Conservation (phyloP, 352 stramenopile genomes). For the Paralagenidium karlingii region DNA sequence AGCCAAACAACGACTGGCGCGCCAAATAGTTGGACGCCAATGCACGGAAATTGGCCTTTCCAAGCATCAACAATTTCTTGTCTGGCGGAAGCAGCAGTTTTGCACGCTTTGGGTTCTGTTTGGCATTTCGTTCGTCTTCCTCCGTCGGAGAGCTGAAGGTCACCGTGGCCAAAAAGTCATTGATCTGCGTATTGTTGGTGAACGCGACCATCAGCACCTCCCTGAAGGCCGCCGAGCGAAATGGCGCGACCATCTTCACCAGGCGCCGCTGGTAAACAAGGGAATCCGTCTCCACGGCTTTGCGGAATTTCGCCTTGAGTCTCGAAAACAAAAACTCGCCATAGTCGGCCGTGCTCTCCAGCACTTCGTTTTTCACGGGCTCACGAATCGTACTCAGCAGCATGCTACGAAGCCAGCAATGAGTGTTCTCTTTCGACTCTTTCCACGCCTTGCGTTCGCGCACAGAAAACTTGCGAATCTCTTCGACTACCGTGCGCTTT, state of each 20-base stretch:
- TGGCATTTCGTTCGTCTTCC: slow-evolving; percentile 19
- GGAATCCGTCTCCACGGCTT: slow-evolving; percentile 12
- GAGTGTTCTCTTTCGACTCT: slow-evolving; percentile 27
- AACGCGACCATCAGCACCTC: slow-evolving; percentile 22
- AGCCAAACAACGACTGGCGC: slow-evolving; percentile 22
- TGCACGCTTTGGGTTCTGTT: slow-evolving; percentile 11
- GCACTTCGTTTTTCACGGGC: slow-evolving; percentile 8
- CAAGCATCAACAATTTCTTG: slow-evolving; percentile 12
- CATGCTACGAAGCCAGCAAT: slow-evolving; percentile 35
- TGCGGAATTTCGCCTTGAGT: slow-evolving; percentile 20
- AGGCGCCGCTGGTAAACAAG: slow-evolving; percentile 23
- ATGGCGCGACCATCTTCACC: slow-evolving; percentile 18
- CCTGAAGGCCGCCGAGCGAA: slow-evolving; percentile 23
- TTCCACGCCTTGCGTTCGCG: slow-evolving; percentile 18
- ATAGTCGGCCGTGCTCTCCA: slow-evolving; percentile 28
- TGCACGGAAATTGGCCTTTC: slow-evolving; percentile 12
- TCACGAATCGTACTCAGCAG: slow-evolving; percentile 29
- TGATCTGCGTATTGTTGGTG: slow-evolving; percentile 22
- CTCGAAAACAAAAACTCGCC: slow-evolving; percentile 17
- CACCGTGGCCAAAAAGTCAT: slow-evolving; percentile 25
- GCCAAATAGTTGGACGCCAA: slow-evolving; percentile 28
- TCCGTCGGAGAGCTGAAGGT: slow-evolving; percentile 33
- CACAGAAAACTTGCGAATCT: slow-evolving; percentile 25
- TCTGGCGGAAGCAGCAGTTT: slow-evolving; percentile 20
- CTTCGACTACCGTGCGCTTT: slow-evolving; percentile 24